These are phyloP conservation scores for Plasmodium berghei DNA, from an alignment of 169 alveolate species.

Conservation along the genomic window DNA sequence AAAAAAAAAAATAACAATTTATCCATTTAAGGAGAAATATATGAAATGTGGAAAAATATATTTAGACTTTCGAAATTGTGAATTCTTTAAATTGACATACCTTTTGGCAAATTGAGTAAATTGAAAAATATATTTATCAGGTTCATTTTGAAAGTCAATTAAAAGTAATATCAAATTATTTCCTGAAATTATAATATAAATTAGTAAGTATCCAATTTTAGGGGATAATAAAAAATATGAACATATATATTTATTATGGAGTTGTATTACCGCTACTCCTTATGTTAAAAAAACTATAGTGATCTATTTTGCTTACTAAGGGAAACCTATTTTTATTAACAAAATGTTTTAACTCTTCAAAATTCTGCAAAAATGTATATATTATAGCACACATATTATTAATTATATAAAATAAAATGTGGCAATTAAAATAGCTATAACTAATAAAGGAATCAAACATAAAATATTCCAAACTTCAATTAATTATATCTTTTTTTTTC, in stretches of 20 bases:
- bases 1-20: not conserved
- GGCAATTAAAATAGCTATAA: not conserved
- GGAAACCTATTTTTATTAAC: conserved; percentile 66
- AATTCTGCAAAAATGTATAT: conserved; percentile 14
- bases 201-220: not conserved
- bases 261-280: conserved; percentile 50
- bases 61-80: no score
- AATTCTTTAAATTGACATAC: not conserved
- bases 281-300: conserved; percentile 34
- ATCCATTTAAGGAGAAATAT: no score
- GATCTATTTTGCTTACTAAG: conserved; percentile 54
- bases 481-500: conserved; percentile 2
- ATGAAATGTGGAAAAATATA: no score
- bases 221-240: not conserved
- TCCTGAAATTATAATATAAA: conserved; percentile 23
- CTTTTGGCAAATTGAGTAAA: conserved; percentile 46
- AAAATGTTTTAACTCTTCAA: conserved; percentile 27
- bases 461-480: not conserved
- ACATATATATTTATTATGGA: not conserved
- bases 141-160: conserved; percentile 28
- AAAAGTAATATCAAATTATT: conserved; percentile 60
- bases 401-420: not conserved
- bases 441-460: conserved; percentile 1
- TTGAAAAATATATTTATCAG: not conserved
- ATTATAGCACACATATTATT: not conserved